Base-by-base conservation (phyloP, 495 filamentous ascomycete species). In the Darksidea phi region DNA sequence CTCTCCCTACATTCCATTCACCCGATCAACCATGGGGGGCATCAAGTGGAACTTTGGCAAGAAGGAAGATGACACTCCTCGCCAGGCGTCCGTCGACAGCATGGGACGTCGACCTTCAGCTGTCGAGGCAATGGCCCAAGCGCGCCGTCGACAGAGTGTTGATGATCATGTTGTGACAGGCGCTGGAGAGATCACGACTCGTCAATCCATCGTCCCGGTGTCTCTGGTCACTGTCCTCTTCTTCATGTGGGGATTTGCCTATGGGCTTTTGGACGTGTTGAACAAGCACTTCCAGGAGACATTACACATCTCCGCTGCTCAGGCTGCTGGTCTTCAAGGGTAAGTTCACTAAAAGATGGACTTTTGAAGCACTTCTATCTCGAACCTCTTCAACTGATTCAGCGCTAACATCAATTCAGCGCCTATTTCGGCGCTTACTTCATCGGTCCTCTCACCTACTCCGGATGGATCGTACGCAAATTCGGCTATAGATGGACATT, bases 401-500 rank as follows among this genome's bases (percentile, higher is more conserved):
- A 32, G 10, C 3, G 28, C 28, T 32, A 32, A 32, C 28, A 32
- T 4, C 4, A 32, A 4, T 32, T 32, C 28, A 32, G 28, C 37
- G 78, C 79, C 1, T 82, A 81, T 62, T 79, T 80, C 28, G 75
- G 54, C 45, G 81, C 83, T 0, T 88, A 89, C 68, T 79, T 88
- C 64, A 70, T 87, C 50, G 84, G 84, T 6, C 84, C 86, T 1
- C 70, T 86, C 18, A 82, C 86, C 6, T 81, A 86, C 48, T 82
- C 84, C 12, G 83, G 85, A 18, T 87, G 82, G 82, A 80, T 87
- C 51, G 72, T 87, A 37, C 78, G 84, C n/a, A 78, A 78, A 60
- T 86, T 75, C 68, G 85, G 86, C 2, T 88, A 82, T 67, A 70
- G 81, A 46, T 79, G 76, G 28, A 82, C 82, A 5, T 87, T 88